Percentiles rank a stretch among this genome's conserved stretches.
These are phyloP conservation scores for Fusarium odoratissimum DNA, from an alignment of 2,329 filamentous ascomycete species.

Conservation along the genomic window DNA sequence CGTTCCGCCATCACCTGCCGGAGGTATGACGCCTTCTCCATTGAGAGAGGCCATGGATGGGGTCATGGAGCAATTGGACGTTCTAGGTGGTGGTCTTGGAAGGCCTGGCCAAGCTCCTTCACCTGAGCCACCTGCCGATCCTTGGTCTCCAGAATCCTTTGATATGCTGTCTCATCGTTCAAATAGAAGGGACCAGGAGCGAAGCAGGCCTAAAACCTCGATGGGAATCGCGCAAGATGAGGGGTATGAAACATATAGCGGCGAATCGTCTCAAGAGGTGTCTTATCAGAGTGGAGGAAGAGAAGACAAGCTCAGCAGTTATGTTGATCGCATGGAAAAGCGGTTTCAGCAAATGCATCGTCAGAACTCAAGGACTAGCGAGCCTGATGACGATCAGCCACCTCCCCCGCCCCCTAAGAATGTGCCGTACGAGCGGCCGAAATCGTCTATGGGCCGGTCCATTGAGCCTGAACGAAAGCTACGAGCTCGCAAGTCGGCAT, in stretches of 20 bases:
- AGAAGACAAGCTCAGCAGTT: conserved; percentile 79
- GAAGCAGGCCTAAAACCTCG: conserved; percentile 72
- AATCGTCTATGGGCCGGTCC: conserved; percentile 66
- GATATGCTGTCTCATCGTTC: conserved; percentile 59
- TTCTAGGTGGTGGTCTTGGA: conserved; percentile 67
- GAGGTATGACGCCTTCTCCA: conserved; percentile 85
- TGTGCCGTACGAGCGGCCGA: conserved; percentile 63
- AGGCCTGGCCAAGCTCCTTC: conserved; percentile 67
- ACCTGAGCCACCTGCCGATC: conserved; percentile 70
- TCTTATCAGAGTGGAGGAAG: conserved; percentile 55
- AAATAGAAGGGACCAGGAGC: conserved; percentile 43
- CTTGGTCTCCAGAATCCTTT: conserved; percentile 94
- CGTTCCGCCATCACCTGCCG: conserved; percentile 73
- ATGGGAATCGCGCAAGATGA: conserved; percentile 75
- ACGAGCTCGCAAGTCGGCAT: conserved; percentile 77
- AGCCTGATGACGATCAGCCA: conserved; percentile 63
- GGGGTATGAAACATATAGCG: conserved; percentile 69
- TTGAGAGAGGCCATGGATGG: conserved; percentile 96
- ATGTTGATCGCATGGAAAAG: conserved; percentile 92
- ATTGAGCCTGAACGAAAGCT: conserved; percentile 59
- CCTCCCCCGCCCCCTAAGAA: conserved; percentile 71
- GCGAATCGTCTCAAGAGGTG: conserved; percentile 63
- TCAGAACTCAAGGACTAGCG: conserved; percentile 58
- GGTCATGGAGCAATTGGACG: conserved; percentile 93
- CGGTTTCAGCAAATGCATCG: conserved; percentile 79